Base-by-base conservation (phyloP, 305 asterid species). In the Fraxinus dipetala region DNA sequence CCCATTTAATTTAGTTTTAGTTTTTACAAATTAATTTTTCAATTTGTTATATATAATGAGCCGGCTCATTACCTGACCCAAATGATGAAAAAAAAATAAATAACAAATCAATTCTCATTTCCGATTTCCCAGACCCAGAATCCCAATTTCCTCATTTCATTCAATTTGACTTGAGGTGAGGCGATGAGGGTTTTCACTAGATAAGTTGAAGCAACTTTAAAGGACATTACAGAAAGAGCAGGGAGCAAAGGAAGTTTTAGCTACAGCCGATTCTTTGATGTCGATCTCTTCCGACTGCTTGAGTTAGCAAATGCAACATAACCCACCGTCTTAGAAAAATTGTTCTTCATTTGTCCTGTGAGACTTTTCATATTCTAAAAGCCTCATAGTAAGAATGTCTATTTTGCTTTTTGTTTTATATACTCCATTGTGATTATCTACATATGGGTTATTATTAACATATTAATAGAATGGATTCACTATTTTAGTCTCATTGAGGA, bases 251-350 rank as follows among this genome's bases (percentile, higher is more conserved):
- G 85, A 18, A 84, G 82, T 80, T 96, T 94, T 90, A 92, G 97
- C 87, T 96, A 96, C 85, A 96, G 97, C 80, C 92, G 98, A 65
- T 93, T 96, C 89, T 93, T 95, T 90, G 98, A 98, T 2, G 91
- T 96, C 86, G 99, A 98, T 72, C 94, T 96, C 78, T 96, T 96
- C 86, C 98, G 98, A 73, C 86, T 96, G 82, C 98, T 96, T 80
- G 99, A 96, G 91, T 87, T 95, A 83, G 88, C 97, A 85, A 95
- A 93, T 88, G 95, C 97, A 69, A 85, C 96, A 35, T 98, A 96
- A 79, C 98, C 98, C 61, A 85, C 93, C 76, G 43, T 92, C 65
- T 85, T 96, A 76, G 98, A 93, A 31, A 95, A 95, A 98, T 72
- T 14, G 43, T 76, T 72, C 8, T 31, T 36, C 43, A 43, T 7